phyloP scores from a whole-genome alignment of 441 rosid species.

The Jatropha podagrica region DNA sequence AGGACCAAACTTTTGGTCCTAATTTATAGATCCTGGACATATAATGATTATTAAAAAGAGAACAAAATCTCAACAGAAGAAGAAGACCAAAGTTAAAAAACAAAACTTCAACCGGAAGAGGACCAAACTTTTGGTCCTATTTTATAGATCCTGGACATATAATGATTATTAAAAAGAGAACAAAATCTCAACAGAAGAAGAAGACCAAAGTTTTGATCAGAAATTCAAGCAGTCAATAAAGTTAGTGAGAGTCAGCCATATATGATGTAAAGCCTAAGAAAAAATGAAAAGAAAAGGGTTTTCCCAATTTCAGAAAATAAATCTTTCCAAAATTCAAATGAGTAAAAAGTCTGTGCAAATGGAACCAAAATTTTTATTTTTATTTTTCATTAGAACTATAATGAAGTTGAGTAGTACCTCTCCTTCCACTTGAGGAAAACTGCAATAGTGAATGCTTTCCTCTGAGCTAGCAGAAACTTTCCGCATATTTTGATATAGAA shows the following conservation, averaged over 20 bases:
- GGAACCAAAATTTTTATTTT: conserved; percentile 11
- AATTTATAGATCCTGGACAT: too few relatives aligned
- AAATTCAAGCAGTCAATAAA: background rate
- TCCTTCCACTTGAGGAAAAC: conserved; percentile 80
- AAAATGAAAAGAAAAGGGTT: background rate
- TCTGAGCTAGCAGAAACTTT: conserved; percentile 68
- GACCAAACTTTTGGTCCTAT: too few relatives aligned
- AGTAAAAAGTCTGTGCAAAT: background rate
- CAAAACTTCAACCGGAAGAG: too few relatives aligned
- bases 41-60: background rate
- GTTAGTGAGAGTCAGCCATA: conserved; percentile 1
- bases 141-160: too few relatives aligned
- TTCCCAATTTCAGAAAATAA: background rate
- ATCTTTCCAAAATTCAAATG: background rate
- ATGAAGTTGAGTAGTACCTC: conserved; percentile 43
- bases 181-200: background rate
- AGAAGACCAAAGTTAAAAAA: background rate
- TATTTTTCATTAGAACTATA: background rate
- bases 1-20: too few relatives aligned
- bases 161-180: background rate
- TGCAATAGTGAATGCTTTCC: conserved; percentile 90
- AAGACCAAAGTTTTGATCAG: background rate
- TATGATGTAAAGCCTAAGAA: background rate
- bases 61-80: background rate
- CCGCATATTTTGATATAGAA: conserved; percentile 90